Percentiles rank a stretch among this genome's conserved stretches.
phyloP scores from a whole-genome alignment of 2,329 filamentous ascomycete genomes.

The Apiospora malaysiana region DNA sequence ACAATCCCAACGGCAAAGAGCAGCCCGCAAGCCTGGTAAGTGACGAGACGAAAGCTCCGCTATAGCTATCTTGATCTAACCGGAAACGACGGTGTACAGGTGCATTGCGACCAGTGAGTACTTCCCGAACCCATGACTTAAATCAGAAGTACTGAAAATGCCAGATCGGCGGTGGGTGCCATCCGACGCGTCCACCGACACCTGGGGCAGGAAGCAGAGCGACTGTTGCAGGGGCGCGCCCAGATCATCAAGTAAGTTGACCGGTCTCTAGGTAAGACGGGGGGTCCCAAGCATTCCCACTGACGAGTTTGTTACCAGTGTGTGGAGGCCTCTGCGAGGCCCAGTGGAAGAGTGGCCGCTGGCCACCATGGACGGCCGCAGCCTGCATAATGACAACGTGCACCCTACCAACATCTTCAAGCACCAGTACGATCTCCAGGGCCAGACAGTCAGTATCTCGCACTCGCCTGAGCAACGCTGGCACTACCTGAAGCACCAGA shows the following conservation, averaged over 20 bases:
- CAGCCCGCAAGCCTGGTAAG: slow-evolving; percentile 27
- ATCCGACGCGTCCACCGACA: neutral
- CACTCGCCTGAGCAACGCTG: slow-evolving; percentile 25
- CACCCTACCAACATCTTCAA: slow-evolving; percentile 26
- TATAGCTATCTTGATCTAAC: neutral
- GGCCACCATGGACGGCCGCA: slow-evolving; percentile 26
- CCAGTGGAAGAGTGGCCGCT: slow-evolving; percentile 26
- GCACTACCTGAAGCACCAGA: slow-evolving; percentile 26
- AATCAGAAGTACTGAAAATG: slow-evolving; percentile 1
- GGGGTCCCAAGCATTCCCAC: neutral
- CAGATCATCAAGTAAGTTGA: slow-evolving; percentile 19
- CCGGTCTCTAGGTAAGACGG: no score
- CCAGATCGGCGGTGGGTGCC: no score
- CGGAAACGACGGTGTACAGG: neutral
- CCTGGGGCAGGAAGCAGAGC: neutral
- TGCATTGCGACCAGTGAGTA: neutral
- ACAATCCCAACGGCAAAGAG: slow-evolving; percentile 25
- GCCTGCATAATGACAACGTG: slow-evolving; percentile 22
- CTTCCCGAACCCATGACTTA: slow-evolving; percentile 4
- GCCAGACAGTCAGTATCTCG: slow-evolving; percentile 25
- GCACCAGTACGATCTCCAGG: slow-evolving; percentile 19
- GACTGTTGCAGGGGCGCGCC: slow-evolving; percentile 5
- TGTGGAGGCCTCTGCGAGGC: slow-evolving; percentile 28
- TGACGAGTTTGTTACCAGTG: slow-evolving; percentile 15
- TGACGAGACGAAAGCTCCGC: neutral